These are phyloP conservation scores for Ajuga reptans DNA, from an alignment of 305 asterid species.

Conservation along the genomic window DNA sequence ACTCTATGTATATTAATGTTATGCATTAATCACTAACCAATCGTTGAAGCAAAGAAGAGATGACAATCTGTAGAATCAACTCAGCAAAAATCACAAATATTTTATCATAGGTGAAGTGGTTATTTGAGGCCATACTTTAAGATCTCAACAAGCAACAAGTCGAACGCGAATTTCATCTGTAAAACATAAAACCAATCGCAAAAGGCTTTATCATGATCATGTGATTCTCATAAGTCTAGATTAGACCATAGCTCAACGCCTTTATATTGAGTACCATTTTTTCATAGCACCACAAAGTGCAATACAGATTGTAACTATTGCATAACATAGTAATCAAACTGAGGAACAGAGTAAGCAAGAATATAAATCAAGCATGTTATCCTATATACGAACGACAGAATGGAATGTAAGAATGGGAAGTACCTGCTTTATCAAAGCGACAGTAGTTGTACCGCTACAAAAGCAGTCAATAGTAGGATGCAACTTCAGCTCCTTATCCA, in stretches of 20 bases:
- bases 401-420: neutral
- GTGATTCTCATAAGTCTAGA: neutral
- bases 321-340: neutral
- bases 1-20: too few relatives aligned
- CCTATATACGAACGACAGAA: neutral
- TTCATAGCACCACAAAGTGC: neutral
- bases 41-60: neutral
- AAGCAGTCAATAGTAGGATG: conserved; percentile 80
- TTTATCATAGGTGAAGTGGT: neutral
- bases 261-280: neutral
- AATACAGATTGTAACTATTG: neutral
- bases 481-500: conserved; percentile 91
- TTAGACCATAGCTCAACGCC: neutral
- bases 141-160: neutral
- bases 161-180: neutral
- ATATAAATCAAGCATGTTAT: neutral
- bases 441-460: conserved; percentile 89
- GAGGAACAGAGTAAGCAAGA: neutral
- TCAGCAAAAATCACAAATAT: neutral
- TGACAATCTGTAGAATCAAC: neutral
- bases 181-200: neutral
- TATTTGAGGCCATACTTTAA: neutral
- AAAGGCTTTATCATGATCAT: neutral
- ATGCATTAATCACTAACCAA: neutral
- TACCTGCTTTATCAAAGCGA: conserved; percentile 74